Evolutionary conservation across 495 filamentous ascomycete species (phyloP), one percentile per base, ranked within the genome.

Genomic region (Penicillium samsonianum): DNA sequence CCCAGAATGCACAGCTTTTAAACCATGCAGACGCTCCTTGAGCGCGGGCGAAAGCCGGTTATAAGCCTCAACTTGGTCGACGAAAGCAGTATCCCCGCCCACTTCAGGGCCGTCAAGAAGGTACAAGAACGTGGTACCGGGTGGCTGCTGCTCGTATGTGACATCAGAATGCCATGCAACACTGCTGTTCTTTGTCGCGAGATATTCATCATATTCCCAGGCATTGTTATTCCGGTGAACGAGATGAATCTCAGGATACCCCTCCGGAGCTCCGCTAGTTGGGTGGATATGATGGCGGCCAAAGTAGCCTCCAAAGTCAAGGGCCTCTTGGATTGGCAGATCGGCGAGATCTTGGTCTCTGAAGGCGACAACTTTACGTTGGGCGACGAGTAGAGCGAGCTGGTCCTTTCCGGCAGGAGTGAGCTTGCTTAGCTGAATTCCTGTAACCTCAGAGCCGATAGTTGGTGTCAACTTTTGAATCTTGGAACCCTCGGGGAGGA

Each of bases 231-330:
- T 84, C 14, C 89, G 84, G 67, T 92, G 87, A 6, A 92, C 90
- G 5, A 93, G 75, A 67, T 93, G 90, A 50, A 94, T 73, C 58
- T 92, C 87, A 9, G 90, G 89, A 65, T 82, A 82, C 12, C 84
- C 87, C 56, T 82, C 76, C 0, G 90, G 90, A 2, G 86, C 79
- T 23, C 90, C 89, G 12, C 82, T 87, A 4, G 89, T 88, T 3
- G 88, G 90, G 65, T 94, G 89, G 67, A 94, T 91, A 74, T 96
- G 89, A 60, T 87, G 86, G 30, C 87, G 84, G 26, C 90, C 90
- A 70, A 93, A 96, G 68, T 94, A 90, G 9, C 77, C 76, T 33
- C 85, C 88, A 59, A 84, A 90, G n/a, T 89, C 80, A 5, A 90
- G 74, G 5, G 86, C 87, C 14, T 88, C 74, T 33, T 80, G 69